These are phyloP conservation scores for Penicillium sp. DNA, from an alignment of 2,329 filamentous ascomycete genomes.

Conservation along the genomic window DNA sequence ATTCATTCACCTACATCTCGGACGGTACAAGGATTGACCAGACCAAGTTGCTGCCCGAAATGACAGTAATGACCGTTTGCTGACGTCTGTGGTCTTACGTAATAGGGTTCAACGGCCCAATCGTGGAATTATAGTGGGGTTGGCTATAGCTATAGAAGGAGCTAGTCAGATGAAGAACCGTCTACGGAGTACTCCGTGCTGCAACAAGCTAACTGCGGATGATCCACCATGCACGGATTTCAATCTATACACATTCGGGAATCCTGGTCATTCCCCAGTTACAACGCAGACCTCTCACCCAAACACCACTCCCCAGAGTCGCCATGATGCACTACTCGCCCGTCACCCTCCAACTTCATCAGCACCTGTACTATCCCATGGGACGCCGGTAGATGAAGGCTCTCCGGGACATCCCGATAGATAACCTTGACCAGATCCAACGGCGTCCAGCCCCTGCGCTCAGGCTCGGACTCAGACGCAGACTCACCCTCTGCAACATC, in stretches of 20 bases:
- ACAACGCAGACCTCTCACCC: slow-evolving; percentile 31
- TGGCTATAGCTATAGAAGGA: background rate
- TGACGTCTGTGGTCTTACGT: slow-evolving; percentile 15
- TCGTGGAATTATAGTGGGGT: background rate
- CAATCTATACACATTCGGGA: background rate
- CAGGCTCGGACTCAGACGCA: slow-evolving; percentile 37
- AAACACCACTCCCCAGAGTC: slow-evolving; percentile 30
- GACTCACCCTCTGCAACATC: slow-evolving; percentile 30
- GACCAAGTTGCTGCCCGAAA: background rate
- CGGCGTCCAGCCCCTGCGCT: slow-evolving; percentile 55
- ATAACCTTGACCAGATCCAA: slow-evolving; percentile 86
- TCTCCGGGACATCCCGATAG: slow-evolving; percentile 73
- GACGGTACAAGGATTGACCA: too few relatives aligned
- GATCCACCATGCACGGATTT: background rate
- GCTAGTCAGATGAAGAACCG: background rate
- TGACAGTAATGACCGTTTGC: slow-evolving; percentile 1
- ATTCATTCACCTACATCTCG: background rate
- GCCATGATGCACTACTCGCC: slow-evolving; percentile 51
- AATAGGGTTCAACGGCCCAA: background rate
- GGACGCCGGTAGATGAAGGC: slow-evolving; percentile 70
- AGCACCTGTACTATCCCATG: slow-evolving; percentile 73
- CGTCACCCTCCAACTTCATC: slow-evolving; percentile 70
- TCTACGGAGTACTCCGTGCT: background rate
- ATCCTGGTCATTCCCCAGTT: background rate
- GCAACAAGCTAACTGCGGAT: background rate